Percentiles rank a stretch among this genome's conserved stretches.
Evolutionary conservation across 805 yeast species (phyloP).

Genomic region (Hanseniaspora lindneri): DNA sequence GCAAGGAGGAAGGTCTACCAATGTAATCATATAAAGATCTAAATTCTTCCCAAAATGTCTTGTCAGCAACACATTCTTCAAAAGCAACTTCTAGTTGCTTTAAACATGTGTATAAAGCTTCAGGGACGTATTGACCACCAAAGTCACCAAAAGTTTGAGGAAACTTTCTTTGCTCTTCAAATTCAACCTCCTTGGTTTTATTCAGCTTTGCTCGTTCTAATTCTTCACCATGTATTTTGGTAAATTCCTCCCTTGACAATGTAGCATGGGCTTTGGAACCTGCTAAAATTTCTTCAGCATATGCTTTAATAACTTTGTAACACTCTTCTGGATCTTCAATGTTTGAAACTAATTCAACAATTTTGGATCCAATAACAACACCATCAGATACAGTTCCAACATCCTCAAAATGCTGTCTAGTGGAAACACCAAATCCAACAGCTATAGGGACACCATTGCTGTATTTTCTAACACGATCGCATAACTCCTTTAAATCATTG

Average conservation of each 20-base stretch:
- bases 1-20: constrained; percentile 92
- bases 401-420: constrained; percentile 73
- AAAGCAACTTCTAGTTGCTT: constrained; percentile 81
- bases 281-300: constrained; percentile 50
- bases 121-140: constrained; percentile 99
- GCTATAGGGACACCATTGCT: constrained; percentile 77
- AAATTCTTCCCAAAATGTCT: constrained; percentile 87
- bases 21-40: constrained; percentile 74
- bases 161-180: constrained; percentile 53
- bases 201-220: constrained; percentile 16
- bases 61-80: constrained; percentile 79
- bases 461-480: constrained; percentile 61
- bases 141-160: constrained; percentile 81
- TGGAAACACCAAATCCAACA: constrained; percentile 94
- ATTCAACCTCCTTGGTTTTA: constrained; percentile 23
- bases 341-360: constrained; percentile 58
- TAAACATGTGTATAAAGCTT: constrained; percentile 82
- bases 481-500: constrained; percentile 50
- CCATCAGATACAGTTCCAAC: constrained; percentile 84
- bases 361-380: constrained; percentile 87
- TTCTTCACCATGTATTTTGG: constrained; percentile 28
- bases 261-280: constrained; percentile 39
- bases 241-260: constrained; percentile 29
- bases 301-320: constrained; percentile 51
- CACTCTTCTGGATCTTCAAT: constrained; percentile 45